phyloP scores from a whole-genome alignment of 1,139 yeast genomes.

The Arxiozyma bovina region DNA sequence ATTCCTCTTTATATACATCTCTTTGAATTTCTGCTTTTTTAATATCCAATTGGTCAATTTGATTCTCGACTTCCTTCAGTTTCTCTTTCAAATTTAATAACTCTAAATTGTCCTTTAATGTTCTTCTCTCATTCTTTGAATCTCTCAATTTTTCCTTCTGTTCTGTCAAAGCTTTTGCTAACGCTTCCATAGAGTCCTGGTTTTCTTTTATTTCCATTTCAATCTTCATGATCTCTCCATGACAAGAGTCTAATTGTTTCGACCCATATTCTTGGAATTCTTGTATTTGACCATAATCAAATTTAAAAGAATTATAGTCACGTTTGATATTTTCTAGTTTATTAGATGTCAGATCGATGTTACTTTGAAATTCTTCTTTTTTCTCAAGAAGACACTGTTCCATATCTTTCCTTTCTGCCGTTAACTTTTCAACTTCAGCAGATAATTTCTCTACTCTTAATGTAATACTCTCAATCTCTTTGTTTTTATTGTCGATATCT shows the following conservation, averaged over 20 bases:
- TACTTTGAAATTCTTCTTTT: not conserved
- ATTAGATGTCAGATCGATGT: not conserved
- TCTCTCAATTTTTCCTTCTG: conserved; percentile 39
- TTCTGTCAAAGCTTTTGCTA: conserved; percentile 10
- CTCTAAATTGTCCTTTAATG: conserved; percentile 48
- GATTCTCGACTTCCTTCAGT: conserved; percentile 30
- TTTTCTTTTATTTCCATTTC: conserved; percentile 10
- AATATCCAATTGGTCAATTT: conserved; percentile 39
- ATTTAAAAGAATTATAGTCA: conserved; percentile 1
- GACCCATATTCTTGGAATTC: not conserved
- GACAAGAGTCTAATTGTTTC: not conserved
- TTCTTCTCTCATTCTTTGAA: conserved; percentile 45
- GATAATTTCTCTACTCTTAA: conserved; percentile 3
- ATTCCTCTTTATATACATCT: conserved; percentile 53
- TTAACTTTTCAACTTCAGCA: conserved; percentile 4
- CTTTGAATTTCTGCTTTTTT: conserved; percentile 59
- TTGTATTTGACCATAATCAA: not conserved
- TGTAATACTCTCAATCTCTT: conserved; percentile 35
- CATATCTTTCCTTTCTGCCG: conserved; percentile 1
- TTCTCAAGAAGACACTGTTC: conserved; percentile 5
- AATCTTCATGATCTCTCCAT: not conserved
- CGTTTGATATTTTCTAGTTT: not conserved
- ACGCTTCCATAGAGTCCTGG: conserved; percentile 17
- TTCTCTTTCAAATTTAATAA: conserved; percentile 37
- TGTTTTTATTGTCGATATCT: conserved; percentile 28